phyloP scores from a whole-genome alignment of 2,329 filamentous ascomycete genomes.

The Cyphellophora europaea region DNA sequence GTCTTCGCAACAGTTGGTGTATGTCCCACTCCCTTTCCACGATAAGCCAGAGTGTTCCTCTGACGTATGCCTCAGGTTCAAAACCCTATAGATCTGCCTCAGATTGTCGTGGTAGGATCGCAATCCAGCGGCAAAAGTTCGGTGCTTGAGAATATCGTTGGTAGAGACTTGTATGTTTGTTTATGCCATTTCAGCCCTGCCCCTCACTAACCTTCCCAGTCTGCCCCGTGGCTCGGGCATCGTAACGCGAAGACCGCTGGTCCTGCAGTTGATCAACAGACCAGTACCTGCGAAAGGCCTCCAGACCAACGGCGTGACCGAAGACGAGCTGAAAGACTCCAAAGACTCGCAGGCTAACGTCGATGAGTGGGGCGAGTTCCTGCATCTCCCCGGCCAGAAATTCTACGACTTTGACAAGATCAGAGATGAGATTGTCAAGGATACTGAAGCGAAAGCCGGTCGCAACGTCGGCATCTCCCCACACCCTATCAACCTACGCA shows the following conservation, averaged over 20 bases:
- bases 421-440: conserved; percentile 89
- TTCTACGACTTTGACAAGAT: conserved; percentile 98
- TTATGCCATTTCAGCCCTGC: neutral
- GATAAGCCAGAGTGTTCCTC: too few species aligned
- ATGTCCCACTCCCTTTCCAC: conserved; percentile 27
- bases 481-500: conserved; percentile 91
- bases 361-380: conserved; percentile 98
- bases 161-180: conserved; percentile 82
- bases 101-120: conserved; percentile 96
- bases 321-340: conserved; percentile 54
- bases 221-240: conserved; percentile 95
- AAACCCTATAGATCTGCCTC: conserved; percentile 97
- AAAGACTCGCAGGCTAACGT: conserved; percentile 81
- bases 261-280: conserved; percentile 96
- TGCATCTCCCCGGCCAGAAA: conserved; percentile 95
- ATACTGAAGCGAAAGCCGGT: conserved; percentile 94
- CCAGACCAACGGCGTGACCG: conserved; percentile 61
- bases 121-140: conserved; percentile 99
- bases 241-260: conserved; percentile 87
- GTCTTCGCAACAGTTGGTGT: conserved; percentile 94
- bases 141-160: conserved; percentile 96
- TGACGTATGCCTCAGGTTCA: conserved; percentile 56
- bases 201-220: conserved; percentile 38
- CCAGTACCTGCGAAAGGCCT: conserved; percentile 46
- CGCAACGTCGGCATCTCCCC: conserved; percentile 94